Evolutionary conservation across 139 green algal species (phyloP), one percentile per base, ranked within the genome.

Genomic region (Closterium sp.): DNA sequence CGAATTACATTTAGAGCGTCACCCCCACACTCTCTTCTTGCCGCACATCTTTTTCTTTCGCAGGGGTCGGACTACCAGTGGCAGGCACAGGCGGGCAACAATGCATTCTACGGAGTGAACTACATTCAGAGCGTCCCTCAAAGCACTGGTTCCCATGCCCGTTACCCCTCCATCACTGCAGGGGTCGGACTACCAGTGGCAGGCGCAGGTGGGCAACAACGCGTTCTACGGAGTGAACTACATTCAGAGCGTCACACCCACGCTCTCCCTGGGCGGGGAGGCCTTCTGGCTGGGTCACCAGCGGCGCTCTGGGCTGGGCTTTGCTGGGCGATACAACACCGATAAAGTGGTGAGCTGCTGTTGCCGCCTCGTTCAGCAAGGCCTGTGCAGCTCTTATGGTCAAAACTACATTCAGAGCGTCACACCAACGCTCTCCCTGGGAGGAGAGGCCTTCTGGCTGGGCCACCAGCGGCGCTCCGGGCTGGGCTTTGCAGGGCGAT

Each of bases 381-480:
- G n/a, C n/a, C n/a, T n/a, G n/a, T n/a, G n/a, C n/a, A n/a, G n/a
- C n/a, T n/a, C n/a, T n/a, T n/a, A n/a, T n/a, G n/a, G n/a, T n/a
- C n/a, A n/a, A n/a, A 96, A 96, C 88, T 95, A 95, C 91, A 85
- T 95, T 5, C 93, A 99, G 96, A 98, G 96, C 42, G 95, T 99
- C 84, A 99, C 97, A 0, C 97, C 96, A 11, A 95, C 93, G 27
- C 93, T 99, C 32, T 93, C 93, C 62, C 95, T 96, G 92, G 97
- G 95, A 42, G 97, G 97, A 10, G 98, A 99, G 95, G 96, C 97
- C 70, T 99, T 99, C 94, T 99, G 96, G 91, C 96, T 99, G 87
- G 96, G 96, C 9, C 93, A 96, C 89, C 97, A 98, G 93, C 91
- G 96, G 70, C 97, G 97, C 92, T 97, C 95, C 5, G 96, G 96